phyloP scores from a whole-genome alignment of 495 filamentous ascomycete species.

The Aspergillus ostianus region DNA sequence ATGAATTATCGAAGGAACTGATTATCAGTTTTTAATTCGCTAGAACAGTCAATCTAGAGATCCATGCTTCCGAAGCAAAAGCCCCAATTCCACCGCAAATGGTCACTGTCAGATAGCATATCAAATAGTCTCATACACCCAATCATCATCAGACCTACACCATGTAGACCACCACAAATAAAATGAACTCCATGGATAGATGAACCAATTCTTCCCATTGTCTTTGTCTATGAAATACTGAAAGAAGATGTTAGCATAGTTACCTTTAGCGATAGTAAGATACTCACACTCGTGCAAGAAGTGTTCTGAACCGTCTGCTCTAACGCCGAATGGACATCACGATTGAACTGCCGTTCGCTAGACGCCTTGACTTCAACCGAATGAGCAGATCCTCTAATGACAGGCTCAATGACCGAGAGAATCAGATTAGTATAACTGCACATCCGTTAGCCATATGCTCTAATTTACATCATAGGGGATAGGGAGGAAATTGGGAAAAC shows the following conservation, averaged over 20 bases:
- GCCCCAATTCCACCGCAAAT: no score
- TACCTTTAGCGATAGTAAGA: neutral
- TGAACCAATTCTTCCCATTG: slow-evolving; percentile 17
- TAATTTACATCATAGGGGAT: no score
- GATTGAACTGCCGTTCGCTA: slow-evolving; percentile 11
- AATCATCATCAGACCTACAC: neutral
- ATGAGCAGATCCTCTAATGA: neutral
- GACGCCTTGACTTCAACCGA: slow-evolving; percentile 10
- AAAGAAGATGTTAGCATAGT: neutral
- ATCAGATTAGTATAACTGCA: slow-evolving; percentile 12
- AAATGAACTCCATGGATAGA: slow-evolving; percentile 19
- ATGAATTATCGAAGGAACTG: no score
- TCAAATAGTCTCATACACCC: neutral
- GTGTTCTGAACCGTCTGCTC: slow-evolving; percentile 13
- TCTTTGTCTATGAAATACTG: slow-evolving; percentile 17
- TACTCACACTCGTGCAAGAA: slow-evolving; percentile 14
- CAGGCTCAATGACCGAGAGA: slow-evolving; percentile 9
- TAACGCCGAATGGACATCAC: slow-evolving; percentile 9
- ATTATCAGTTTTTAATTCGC: no score
- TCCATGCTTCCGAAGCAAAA: no score
- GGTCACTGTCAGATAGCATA: no score
- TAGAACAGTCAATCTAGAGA: no score
- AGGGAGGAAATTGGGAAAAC: slow-evolving; percentile 28
- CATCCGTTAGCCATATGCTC: neutral
- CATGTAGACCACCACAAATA: slow-evolving; percentile 15